phyloP scores from a whole-genome alignment of 2,329 filamentous ascomycete species.

The Fusarium continuum region DNA sequence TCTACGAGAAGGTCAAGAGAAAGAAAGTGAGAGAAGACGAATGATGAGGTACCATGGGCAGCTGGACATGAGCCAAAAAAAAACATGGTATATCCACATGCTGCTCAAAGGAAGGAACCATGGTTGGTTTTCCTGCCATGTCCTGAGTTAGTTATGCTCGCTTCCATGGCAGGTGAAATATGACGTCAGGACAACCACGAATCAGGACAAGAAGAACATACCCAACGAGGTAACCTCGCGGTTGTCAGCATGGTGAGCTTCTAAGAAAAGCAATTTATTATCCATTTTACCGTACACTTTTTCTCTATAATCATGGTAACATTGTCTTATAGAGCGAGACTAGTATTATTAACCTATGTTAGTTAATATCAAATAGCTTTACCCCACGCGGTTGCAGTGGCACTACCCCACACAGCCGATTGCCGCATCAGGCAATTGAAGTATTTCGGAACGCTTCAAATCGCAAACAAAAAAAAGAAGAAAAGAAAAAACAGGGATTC shows the following conservation, averaged over 20 bases:
- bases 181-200: constrained; percentile 14
- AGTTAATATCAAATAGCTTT: not conserved
- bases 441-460: not conserved
- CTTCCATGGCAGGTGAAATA: not conserved
- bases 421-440: not conserved
- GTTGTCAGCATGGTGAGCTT: not conserved
- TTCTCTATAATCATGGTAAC: too few species aligned
- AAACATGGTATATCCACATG: not conserved
- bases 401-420: not conserved
- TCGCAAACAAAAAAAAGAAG: not conserved
- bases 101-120: not conserved
- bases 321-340: not conserved
- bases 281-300: too few species aligned
- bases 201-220: not conserved
- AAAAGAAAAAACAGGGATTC: constrained; percentile 15
- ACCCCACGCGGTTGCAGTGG: not conserved
- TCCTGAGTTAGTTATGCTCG: not conserved
- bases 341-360: too few species aligned
- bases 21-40: not conserved
- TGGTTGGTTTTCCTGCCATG: constrained; percentile 4
- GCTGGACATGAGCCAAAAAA: not conserved
- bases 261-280: too few species aligned
- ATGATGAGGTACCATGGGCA: too few species aligned
- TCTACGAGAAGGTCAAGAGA: not conserved
- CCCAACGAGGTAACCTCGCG: not conserved